Percentiles rank a stretch among this genome's conserved stretches.
Evolutionary conservation across 73 alveolate genomes (phyloP).

Genomic region (Paramecium bursaria): DNA sequence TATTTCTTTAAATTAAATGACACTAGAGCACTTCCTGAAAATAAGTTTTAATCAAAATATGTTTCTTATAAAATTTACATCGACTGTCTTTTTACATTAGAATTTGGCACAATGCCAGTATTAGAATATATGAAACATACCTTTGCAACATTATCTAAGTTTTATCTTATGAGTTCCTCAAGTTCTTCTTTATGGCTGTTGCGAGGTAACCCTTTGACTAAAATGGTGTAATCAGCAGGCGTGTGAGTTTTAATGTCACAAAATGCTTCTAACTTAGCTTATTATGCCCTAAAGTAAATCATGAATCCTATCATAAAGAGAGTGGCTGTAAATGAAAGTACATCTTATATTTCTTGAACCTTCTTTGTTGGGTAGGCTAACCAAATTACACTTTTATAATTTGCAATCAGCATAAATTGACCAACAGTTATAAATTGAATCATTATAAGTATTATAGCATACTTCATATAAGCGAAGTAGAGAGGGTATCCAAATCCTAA

Average conservation of each 20-base stretch:
- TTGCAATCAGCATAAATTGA: background rate
- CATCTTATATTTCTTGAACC: background rate
- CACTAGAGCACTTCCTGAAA: constrained; percentile 38
- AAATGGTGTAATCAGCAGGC: constrained; percentile 20
- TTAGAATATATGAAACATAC: background rate
- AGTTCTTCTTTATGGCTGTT: background rate
- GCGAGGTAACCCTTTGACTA: background rate
- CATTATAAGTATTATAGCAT: background rate
- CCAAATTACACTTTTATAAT: background rate
- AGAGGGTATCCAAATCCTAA: constrained; percentile 42
- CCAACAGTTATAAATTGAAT: constrained; percentile 36
- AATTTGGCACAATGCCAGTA: too few species aligned
- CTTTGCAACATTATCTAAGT: background rate
- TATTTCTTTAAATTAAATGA: constrained; percentile 13
- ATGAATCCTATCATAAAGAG: background rate
- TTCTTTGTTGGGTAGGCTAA: background rate
- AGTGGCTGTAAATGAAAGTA: background rate
- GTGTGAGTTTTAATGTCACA: background rate
- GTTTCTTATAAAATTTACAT: constrained; percentile 5
- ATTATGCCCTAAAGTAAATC: background rate
- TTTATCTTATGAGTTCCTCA: background rate
- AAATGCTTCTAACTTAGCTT: constrained; percentile 9
- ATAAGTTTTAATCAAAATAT: constrained; percentile 17
- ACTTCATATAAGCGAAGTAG: constrained; percentile 24
- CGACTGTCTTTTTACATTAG: background rate